phyloP scores from a whole-genome alignment of 352 stramenopile genomes.

The Phytopythium mirpurense region DNA sequence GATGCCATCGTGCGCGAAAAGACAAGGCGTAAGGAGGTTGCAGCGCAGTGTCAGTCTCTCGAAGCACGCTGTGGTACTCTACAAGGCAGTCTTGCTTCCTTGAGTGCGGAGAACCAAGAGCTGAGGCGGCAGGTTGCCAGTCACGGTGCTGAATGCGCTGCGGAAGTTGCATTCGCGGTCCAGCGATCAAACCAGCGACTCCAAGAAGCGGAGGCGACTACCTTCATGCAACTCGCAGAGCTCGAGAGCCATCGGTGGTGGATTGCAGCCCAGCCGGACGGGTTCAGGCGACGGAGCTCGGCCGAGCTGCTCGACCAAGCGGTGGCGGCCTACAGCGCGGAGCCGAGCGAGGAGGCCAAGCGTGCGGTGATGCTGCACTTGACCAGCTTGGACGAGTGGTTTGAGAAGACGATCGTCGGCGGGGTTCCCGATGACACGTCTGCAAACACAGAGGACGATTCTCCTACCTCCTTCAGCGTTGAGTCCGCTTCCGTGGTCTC shows the following conservation, averaged over 20 bases:
- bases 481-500: not conserved
- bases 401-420: constrained; percentile 29
- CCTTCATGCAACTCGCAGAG: constrained; percentile 17
- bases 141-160: not conserved
- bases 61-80: not conserved
- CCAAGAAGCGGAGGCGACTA: constrained; percentile 6
- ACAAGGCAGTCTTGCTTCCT: not conserved
- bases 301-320: not conserved
- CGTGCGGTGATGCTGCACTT: constrained; percentile 33
- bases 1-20: not conserved
- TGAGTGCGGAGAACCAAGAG: not conserved
- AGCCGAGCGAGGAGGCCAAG: constrained; percentile 11
- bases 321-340: not conserved
- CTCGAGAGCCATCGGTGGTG: constrained; percentile 9
- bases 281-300: not conserved
- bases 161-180: not conserved
- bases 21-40: not conserved
- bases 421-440: not conserved
- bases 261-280: not conserved
- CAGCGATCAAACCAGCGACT: not conserved
- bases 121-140: not conserved
- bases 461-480: not conserved
- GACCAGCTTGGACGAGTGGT: constrained; percentile 46
- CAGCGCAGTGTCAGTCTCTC: not conserved
- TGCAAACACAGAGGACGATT: not conserved